Percentiles rank a stretch among this genome's conserved stretches.
These are phyloP conservation scores for Apiospora saccharicola DNA, from an alignment of 2,329 filamentous ascomycete genomes.

Conservation along the genomic window DNA sequence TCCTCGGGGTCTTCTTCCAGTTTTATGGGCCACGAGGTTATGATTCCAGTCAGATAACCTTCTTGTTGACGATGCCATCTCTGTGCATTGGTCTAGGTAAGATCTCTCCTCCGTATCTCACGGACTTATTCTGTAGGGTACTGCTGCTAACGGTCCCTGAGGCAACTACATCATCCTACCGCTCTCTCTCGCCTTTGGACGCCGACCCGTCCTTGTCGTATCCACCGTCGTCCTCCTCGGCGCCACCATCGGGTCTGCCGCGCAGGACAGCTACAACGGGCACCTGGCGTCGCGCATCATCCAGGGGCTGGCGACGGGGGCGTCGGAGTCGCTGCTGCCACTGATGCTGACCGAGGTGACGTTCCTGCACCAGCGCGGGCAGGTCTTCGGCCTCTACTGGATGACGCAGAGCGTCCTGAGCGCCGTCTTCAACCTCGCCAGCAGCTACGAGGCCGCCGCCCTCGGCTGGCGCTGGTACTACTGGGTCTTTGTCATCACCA, in stretches of 20 bases:
- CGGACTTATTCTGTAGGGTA: too few species aligned
- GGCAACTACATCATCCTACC: slow-evolving; percentile 47
- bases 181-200: slow-evolving; percentile 46
- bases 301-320: slow-evolving; percentile 46
- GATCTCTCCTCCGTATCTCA: neutral
- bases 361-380: slow-evolving; percentile 48
- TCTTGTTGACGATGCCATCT: slow-evolving; percentile 47
- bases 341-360: slow-evolving; percentile 48
- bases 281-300: slow-evolving; percentile 48
- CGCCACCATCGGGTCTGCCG: slow-evolving; percentile 44
- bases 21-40: slow-evolving; percentile 40
- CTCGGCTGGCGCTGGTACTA: slow-evolving; percentile 52
- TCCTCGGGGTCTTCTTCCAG: slow-evolving; percentile 44
- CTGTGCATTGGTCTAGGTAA: slow-evolving; percentile 49
- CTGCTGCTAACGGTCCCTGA: neutral
- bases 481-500: slow-evolving; percentile 47
- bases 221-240: slow-evolving; percentile 42
- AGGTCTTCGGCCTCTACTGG: slow-evolving; percentile 48
- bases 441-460: slow-evolving; percentile 45
- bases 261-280: slow-evolving; percentile 42
- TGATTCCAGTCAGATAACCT: slow-evolving; percentile 38
- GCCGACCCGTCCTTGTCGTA: slow-evolving; percentile 45
- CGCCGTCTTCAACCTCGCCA: slow-evolving; percentile 42
- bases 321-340: slow-evolving; percentile 49
- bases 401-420: slow-evolving; percentile 46